Evolutionary conservation across 768 basidiomycete genomes (phyloP).

Genomic region (Lactarius sanguifluus): DNA sequence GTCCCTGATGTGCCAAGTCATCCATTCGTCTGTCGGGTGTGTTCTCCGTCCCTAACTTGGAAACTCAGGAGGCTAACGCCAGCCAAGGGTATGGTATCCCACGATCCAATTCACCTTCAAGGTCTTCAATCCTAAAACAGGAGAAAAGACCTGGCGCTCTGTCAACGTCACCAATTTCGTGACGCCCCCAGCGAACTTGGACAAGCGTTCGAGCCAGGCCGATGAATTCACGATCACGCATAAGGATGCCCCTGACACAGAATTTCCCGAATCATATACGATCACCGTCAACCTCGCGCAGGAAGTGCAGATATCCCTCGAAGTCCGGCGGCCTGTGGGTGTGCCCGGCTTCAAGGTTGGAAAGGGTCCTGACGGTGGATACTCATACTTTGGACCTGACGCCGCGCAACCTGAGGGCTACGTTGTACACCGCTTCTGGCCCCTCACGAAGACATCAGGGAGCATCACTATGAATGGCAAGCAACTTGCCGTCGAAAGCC

Average conservation of each 20-base stretch:
- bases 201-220: constrained; percentile 84
- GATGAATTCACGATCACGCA: constrained; percentile 81
- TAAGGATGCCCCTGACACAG: constrained; percentile 54
- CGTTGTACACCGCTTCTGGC: constrained; percentile 92
- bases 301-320: constrained; percentile 79
- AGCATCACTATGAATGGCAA: constrained; percentile 65
- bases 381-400: constrained; percentile 82
- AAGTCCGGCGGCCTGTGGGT: constrained; percentile 63
- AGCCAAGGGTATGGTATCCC: constrained; percentile 82
- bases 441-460: constrained; percentile 61
- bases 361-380: constrained; percentile 82
- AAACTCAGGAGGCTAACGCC: constrained; percentile 12
- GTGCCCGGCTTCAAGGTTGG: constrained; percentile 91
- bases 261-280: constrained; percentile 73
- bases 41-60: constrained; percentile 36
- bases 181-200: constrained; percentile 69
- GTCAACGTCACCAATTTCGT: constrained; percentile 80
- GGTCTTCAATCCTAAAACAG: constrained; percentile 73
- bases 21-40: constrained; percentile 87
- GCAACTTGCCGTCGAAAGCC: constrained; percentile 55
- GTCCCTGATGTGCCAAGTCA: constrained; percentile 77
- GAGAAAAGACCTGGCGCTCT: constrained; percentile 80
- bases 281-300: constrained; percentile 76
- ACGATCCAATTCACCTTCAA: constrained; percentile 95
- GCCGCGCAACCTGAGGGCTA: constrained; percentile 72